Base-by-base conservation (phyloP, 2,329 filamentous ascomycete genomes). In the Lachnellula cervina region DNA sequence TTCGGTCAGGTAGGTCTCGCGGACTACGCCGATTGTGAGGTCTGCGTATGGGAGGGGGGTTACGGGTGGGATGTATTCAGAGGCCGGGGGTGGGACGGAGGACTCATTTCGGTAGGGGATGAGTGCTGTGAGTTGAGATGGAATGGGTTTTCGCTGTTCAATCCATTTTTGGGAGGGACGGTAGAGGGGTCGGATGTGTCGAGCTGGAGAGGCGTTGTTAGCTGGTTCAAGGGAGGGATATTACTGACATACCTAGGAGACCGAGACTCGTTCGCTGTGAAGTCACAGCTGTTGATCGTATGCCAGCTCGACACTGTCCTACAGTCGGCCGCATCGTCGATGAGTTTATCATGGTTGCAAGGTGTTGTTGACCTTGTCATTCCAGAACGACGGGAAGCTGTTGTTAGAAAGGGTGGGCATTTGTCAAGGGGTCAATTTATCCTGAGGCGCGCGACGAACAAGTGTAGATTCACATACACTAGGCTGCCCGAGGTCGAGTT, bases 1-100 rank as follows among this genome's bases (percentile, higher is more conserved):
- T 74, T 96, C 91, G 56, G 86, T 83, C 0, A 84, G 81, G 65
- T 81, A 90, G n/a, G 82, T 87, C 72, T 96, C 91, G 56, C 81
- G 83, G 14, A 90, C 90, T 4, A 94, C 82, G 56, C 90, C 90
- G 48, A 96, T 83, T 4, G 84, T 88, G 54, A 96, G 79, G 45
- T 85, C 77, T 19, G 80, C 75, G 70, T 91, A 95, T 0, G 90
- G 88, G 7, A 55, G 67, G 9, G 62, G 54, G n/a, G 48, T 59
- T 7, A 62, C 56, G 5, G 60, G 56, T 37, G 64, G 59, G 9
- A 52, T 21, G 17, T 50, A 54, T 14, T 60, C 59, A 25, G 55
- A 32, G n/a, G 58, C 49, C 13, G 59, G 42, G 17, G 46, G 16
- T 13, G 56, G 25, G 14, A 46, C 43, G 37, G 58, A 58, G 11